Evolutionary conservation across 495 filamentous ascomycete genomes (phyloP), one percentile per base, ranked within the genome.

Genomic region (Penicillium pancosmium): DNA sequence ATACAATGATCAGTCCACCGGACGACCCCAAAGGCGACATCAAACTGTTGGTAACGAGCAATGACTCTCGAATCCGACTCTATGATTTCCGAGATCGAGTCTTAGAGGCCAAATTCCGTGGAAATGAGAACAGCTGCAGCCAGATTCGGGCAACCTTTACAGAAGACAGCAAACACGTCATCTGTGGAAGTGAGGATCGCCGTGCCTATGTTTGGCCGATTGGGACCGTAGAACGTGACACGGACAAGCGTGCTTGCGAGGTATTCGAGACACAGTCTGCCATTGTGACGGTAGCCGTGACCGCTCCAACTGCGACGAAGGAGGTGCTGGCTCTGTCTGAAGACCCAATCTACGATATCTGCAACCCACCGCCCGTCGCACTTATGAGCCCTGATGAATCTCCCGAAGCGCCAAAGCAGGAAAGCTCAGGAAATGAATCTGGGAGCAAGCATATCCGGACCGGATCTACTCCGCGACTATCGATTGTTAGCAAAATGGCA

Each of bases 341-440:
- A 54, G 94, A 99, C 69, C 95, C 93, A 8, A 82, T 99, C 33
- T 99, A 91, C 70, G 93, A 97, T 66, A 82, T 98, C 19, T 98
- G 94, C 78, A 97, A 99, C 66, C 94, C 94, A 10, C 93, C 93
- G 9, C 93, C 92, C 0, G 85, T 99, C 9, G 92, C 88, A 2
- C 84, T 99, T 8, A 78, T 92, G 35, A 89, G 85, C 58, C 79
- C 87, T n/a, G 84, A 87, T 35, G 90, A 93, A 54, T 74, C 77
- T 10, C 50, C 68, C 19, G 64, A 65, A 8, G 77, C 80, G 11
- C 78, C 78, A 2, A 77, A 72, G 56, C 67, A 57, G 56, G 61
- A 50, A 16, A 51, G 23, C 21, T 25, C 60, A 6, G 44, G 55
- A 16, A 65, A 62, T 43, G 69, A 64, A 18, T 47, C 56, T 47